phyloP scores from a whole-genome alignment of 1,139 yeast genomes.

The Debaryomyces robertsiae region DNA sequence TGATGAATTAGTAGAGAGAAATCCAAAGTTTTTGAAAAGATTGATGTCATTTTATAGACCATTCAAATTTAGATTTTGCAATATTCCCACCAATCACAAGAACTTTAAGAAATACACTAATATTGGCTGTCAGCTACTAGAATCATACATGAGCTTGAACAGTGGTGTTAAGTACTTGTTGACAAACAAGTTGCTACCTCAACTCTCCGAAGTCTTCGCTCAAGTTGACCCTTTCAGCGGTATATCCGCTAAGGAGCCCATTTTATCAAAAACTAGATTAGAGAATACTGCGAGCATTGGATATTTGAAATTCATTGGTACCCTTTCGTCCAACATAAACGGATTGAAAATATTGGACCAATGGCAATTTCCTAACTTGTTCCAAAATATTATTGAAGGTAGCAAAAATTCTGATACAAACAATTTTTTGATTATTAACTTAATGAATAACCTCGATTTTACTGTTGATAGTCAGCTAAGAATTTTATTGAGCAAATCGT shows the following conservation, averaged over 20 bases:
- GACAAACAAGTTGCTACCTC: constrained; percentile 79
- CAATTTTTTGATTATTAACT: constrained; percentile 58
- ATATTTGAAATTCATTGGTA: constrained; percentile 77
- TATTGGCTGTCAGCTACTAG: constrained; percentile 74
- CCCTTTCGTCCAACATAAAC: constrained; percentile 55
- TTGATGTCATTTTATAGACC: constrained; percentile 88
- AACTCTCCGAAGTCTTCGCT: constrained; percentile 83
- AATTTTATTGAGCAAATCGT: constrained; percentile 63
- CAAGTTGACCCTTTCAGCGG: constrained; percentile 85
- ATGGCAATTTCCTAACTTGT: constrained; percentile 83
- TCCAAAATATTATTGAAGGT: constrained; percentile 70
- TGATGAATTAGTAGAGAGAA: constrained; percentile 76
- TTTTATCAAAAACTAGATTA: constrained; percentile 63
- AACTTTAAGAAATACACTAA: constrained; percentile 59
- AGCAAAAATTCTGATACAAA: constrained; percentile 27
- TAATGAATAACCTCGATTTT: constrained; percentile 65
- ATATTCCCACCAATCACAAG: constrained; percentile 35
- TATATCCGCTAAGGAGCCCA: constrained; percentile 69
- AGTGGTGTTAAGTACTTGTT: constrained; percentile 71
- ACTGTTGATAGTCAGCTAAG: constrained; percentile 67
- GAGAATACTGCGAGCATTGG: constrained; percentile 72
- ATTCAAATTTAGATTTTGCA: constrained; percentile 81
- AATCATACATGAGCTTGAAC: constrained; percentile 58
- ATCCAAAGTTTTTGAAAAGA: constrained; percentile 80
- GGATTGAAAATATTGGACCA: constrained; percentile 74